These are phyloP conservation scores for Fraxinus dipetala DNA, from an alignment of 305 asterid genomes.

Conservation along the genomic window DNA sequence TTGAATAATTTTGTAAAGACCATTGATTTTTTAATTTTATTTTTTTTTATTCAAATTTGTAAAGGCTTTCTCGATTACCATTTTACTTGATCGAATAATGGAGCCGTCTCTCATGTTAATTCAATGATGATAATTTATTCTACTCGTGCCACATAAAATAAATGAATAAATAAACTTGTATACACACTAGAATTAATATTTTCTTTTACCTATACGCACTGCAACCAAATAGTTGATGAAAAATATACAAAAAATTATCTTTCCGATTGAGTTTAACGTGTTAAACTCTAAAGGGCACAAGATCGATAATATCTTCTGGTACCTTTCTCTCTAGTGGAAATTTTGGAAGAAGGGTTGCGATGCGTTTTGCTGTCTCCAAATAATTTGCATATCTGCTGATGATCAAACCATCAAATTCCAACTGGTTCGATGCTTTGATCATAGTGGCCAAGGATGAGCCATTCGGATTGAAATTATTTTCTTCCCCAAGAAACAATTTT, in stretches of 20 bases:
- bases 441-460: conserved; percentile 14
- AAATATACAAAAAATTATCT: neutral
- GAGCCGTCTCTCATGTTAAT: neutral
- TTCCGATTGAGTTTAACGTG: neutral
- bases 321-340: conserved; percentile 35
- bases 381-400: conserved; percentile 25
- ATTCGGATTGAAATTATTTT: neutral
- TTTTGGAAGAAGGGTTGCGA: conserved; percentile 43
- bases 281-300: conserved; percentile 40
- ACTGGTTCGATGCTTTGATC: conserved; percentile 21
- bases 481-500: conserved; percentile 9
- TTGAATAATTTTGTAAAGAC: neutral
- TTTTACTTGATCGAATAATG: neutral
- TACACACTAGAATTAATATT: neutral
- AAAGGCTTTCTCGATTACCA: neutral
- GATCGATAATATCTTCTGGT: conserved; percentile 48
- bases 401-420: conserved; percentile 4
- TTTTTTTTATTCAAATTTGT: neutral
- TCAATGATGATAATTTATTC: neutral
- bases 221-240: neutral
- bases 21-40: neutral
- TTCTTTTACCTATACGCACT: neutral
- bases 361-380: conserved; percentile 43
- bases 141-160: neutral
- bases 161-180: neutral